Conservation (phyloP, 2,329 filamentous ascomycete species). For the Fusarium robinianum region DNA sequence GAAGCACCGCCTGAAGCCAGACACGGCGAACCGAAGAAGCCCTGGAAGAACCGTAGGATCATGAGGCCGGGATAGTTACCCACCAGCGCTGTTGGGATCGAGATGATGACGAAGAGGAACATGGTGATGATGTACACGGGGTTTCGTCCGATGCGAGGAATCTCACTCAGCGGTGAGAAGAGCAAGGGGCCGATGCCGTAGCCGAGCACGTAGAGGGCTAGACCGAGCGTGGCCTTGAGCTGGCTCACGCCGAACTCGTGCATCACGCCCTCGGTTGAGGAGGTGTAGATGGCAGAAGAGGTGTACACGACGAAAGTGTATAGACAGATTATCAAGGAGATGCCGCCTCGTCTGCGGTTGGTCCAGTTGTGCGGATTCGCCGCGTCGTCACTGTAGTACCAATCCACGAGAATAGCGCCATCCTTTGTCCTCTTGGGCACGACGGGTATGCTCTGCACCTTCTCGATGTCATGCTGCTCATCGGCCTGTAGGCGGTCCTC, state of each 20-base stretch:
- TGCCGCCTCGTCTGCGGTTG: slow-evolving; percentile 45
- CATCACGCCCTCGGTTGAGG: slow-evolving; percentile 54
- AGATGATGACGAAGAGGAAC: slow-evolving; percentile 69
- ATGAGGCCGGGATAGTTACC: slow-evolving; percentile 67
- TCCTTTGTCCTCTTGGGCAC: slow-evolving; percentile 54
- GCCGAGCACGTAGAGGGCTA: slow-evolving; percentile 66
- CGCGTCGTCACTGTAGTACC: slow-evolving; percentile 59
- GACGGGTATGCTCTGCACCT: slow-evolving; percentile 53
- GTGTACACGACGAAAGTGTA: slow-evolving; percentile 66
- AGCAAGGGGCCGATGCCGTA: slow-evolving; percentile 68
- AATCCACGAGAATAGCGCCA: slow-evolving; percentile 57
- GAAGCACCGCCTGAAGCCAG: slow-evolving; percentile 63
- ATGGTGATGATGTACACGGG: slow-evolving; percentile 71
- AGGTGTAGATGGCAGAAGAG: slow-evolving; percentile 53
- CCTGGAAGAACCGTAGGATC: slow-evolving; percentile 66
- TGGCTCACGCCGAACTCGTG: slow-evolving; percentile 56
- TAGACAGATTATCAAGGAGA: slow-evolving; percentile 53
- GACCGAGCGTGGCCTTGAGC: slow-evolving; percentile 58
- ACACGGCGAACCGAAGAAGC: slow-evolving; percentile 69
- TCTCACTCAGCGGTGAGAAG: slow-evolving; percentile 69
- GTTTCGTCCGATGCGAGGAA: slow-evolving; percentile 69
- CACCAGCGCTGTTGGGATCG: slow-evolving; percentile 65
- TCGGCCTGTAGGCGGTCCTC: slow-evolving; percentile 36
- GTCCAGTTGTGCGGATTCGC: slow-evolving; percentile 63
- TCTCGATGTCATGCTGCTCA: slow-evolving; percentile 44